Base-by-base conservation (phyloP, 352 stramenopile genomes). In the Thraustotheca clavata region DNA sequence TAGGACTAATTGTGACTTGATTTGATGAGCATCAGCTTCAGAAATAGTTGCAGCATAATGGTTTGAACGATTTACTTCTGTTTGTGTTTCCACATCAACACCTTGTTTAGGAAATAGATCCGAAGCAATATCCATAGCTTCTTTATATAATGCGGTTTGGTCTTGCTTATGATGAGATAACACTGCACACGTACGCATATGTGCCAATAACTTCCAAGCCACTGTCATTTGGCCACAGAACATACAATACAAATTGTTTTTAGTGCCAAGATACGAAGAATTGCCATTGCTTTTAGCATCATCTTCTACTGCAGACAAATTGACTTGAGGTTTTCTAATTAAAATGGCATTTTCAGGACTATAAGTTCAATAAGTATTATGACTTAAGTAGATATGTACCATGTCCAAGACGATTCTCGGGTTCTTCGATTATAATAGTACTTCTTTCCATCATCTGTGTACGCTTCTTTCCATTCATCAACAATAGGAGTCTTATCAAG, bases 341-440 rank as follows among this genome's bases (percentile, higher is more conserved):
- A 62, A n/a, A 32, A 60, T 54, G 4, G 18, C 55, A 22, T 62
- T 65, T 22, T 61, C 49, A 11, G 61, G 43, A 8, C 55, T 61
- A n/a, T n/a, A 62, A 2, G 31, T 12, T 35, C 43, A 12, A 41
- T 27, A 12, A 35, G 34, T 54, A 22, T 18, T 5, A 61, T 18
- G 20, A 16, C 2, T 41, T 26, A 24, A 35, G 4, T 49, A 8
- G 5, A 26, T 7, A 9, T 24, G 24, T 60, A 93, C 84, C 75
- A 89, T 41, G 77, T 91, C 85, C 85, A 94, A 8, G 83, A 91
- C 8, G 85, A 91, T 68, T 94, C 85, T 43, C 85, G 77, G 2
- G 85, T 91, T 38, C 80, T 77, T 22, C 83, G 79, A 41, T 94
- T 94, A 76, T 94, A 94, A 73, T 91, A 94, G 68, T 94, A 94